A percentile compares a stretch with the other conserved stretches of the same genome.
Evolutionary conservation across 1,284 basidiomycete species (phyloP).

Genomic region (Malassezia brasiliensis): DNA sequence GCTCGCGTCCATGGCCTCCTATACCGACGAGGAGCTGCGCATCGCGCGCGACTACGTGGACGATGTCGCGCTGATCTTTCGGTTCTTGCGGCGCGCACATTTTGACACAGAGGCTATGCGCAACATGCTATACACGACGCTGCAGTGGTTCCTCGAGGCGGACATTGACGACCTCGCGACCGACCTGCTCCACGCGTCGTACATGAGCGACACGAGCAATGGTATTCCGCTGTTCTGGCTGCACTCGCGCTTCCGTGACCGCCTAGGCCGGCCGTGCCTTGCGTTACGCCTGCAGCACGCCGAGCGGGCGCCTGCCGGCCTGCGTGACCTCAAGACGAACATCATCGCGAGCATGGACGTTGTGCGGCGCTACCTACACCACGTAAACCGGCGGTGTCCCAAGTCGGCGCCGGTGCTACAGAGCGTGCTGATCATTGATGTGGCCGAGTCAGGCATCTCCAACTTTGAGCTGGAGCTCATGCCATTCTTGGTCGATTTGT

Average conservation of each 20-base stretch:
- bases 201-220: conserved; percentile 12
- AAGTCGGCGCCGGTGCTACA: conserved; percentile 25
- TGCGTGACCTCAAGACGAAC: conserved; percentile 42
- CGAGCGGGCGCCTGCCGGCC: conserved; percentile 30
- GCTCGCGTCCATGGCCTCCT: background rate
- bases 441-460: conserved; percentile 31
- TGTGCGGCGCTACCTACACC: conserved; percentile 28
- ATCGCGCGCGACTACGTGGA: conserved; percentile 8
- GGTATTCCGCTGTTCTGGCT: conserved; percentile 40
- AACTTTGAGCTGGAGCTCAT: conserved; percentile 45
- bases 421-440: conserved; percentile 32
- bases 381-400: conserved; percentile 10
- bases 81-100: conserved; percentile 8
- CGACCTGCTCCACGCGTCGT: conserved; percentile 14
- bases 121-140: conserved; percentile 1
- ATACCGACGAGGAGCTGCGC: conserved; percentile 1
- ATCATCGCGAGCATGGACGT: conserved; percentile 45
- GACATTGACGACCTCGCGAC: conserved; percentile 10
- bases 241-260: conserved; percentile 34
- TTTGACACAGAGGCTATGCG: conserved; percentile 3
- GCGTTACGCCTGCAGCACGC: conserved; percentile 36
- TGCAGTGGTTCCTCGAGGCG: conserved; percentile 14
- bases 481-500: conserved; percentile 41
- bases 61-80: conserved; percentile 9
- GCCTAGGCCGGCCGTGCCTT: conserved; percentile 35